These are phyloP conservation scores for Acanthamoeba sp. DNA, from an alignment of 208 protist genomes.

Conservation along the genomic window DNA sequence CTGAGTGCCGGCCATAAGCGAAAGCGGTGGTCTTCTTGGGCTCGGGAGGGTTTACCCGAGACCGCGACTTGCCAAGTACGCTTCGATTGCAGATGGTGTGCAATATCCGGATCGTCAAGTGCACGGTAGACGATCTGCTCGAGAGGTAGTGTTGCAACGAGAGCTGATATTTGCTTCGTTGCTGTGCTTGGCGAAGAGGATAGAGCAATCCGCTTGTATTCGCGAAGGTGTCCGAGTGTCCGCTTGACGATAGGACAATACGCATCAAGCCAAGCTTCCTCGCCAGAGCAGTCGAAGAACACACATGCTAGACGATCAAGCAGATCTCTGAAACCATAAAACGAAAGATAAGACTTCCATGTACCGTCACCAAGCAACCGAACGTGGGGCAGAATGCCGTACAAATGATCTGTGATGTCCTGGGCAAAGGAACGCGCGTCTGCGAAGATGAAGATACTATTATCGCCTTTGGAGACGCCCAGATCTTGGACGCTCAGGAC, in stretches of 20 bases:
- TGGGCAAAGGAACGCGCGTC: background rate
- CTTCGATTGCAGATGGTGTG: background rate
- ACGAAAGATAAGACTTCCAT: too few species aligned
- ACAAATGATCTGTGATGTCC: background rate
- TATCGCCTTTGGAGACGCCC: background rate
- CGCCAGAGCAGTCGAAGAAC: constrained; percentile 9
- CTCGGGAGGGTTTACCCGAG: constrained; percentile 8
- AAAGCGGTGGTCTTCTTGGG: too few species aligned
- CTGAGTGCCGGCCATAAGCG: background rate
- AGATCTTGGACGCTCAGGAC: background rate
- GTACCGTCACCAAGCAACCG: background rate
- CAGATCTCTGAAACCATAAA: background rate
- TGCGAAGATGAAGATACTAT: constrained; percentile 2
- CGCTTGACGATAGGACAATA: background rate
- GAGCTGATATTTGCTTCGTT: background rate
- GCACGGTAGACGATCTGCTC: constrained; percentile 44
- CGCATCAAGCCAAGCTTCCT: background rate
- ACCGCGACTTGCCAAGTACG: background rate
- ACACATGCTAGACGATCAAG: background rate
- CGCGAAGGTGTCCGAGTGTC: background rate
- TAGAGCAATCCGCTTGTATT: background rate
- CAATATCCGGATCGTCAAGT: background rate
- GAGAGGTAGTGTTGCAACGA: background rate
- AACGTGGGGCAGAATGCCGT: background rate
- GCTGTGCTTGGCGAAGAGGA: background rate